phyloP scores from a whole-genome alignment of 2,329 filamentous ascomycete species.

The Penicillium psychrosexuale region DNA sequence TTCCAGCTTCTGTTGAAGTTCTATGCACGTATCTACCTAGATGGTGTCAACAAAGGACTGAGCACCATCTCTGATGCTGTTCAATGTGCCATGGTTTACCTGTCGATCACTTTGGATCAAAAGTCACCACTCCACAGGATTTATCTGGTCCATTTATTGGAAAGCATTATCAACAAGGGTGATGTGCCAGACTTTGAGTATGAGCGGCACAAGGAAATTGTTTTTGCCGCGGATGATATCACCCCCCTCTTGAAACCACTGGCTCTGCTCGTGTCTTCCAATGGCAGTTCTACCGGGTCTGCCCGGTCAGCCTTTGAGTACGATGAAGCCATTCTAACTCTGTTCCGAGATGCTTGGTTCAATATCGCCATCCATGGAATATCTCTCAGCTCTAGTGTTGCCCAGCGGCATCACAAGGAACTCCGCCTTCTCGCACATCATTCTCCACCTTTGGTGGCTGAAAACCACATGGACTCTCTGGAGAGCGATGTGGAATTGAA shows the following conservation, averaged over 20 bases:
- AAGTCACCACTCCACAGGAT: constrained; percentile 75
- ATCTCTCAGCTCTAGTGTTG: constrained; percentile 68
- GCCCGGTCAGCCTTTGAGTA: constrained; percentile 35
- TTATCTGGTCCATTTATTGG: constrained; percentile 79
- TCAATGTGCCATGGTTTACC: constrained; percentile 72
- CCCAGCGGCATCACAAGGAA: constrained; percentile 70
- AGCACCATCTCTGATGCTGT: constrained; percentile 69
- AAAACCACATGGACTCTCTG: constrained; percentile 81
- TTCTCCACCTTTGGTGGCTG: constrained; percentile 80
- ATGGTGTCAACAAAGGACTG: constrained; percentile 69
- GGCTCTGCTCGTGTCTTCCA: constrained; percentile 71
- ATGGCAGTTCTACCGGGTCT: constrained; percentile 19
- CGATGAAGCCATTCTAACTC: constrained; percentile 67
- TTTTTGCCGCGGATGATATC: constrained; percentile 82
- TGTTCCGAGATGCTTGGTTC: constrained; percentile 93
- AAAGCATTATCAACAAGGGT: constrained; percentile 84
- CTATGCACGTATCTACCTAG: constrained; percentile 70
- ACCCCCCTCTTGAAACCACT: constrained; percentile 81
- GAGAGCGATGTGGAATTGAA: constrained; percentile 98
- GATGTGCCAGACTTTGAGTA: constrained; percentile 74
- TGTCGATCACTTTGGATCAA: constrained; percentile 66
- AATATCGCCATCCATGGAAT: constrained; percentile 96
- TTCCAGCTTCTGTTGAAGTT: constrained; percentile 83
- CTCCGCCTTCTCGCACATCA: constrained; percentile 81
- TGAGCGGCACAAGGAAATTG: constrained; percentile 71